A percentile compares a stretch with the other conserved stretches of the same genome.
These are phyloP conservation scores for Ochetophila trinervis DNA, from an alignment of 306 rosid species.

Conservation along the genomic window DNA sequence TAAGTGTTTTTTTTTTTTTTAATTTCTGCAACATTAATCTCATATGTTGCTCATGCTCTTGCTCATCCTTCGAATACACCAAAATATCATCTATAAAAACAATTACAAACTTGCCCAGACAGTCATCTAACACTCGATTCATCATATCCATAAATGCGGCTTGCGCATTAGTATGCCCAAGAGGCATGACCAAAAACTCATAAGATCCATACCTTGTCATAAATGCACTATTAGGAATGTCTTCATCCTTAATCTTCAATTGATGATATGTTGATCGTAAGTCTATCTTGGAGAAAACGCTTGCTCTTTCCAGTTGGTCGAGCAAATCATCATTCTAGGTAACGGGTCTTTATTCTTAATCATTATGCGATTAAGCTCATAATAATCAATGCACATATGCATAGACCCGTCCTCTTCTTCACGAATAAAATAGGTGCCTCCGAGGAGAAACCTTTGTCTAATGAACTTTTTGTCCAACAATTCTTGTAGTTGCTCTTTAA, in stretches of 20 bases:
- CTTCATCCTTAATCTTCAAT: not conserved
- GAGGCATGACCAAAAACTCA: not conserved
- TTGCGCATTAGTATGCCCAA: not conserved
- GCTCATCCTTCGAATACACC: not conserved
- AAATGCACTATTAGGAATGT: not conserved
- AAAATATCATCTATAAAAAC: not conserved
- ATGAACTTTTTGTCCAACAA: too few species aligned
- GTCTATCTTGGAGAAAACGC: not conserved
- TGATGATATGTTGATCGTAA: not conserved
- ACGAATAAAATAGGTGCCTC: not conserved
- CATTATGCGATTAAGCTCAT: not conserved
- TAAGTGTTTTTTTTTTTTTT: not conserved
- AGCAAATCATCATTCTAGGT: not conserved
- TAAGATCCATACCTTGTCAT: not conserved
- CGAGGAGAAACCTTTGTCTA: not conserved
- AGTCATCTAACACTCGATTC: not conserved
- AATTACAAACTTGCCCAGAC: not conserved
- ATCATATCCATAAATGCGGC: not conserved
- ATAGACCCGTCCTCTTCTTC: not conserved
- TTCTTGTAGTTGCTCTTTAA: too few species aligned
- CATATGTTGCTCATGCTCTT: not conserved
- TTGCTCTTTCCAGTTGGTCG: not conserved
- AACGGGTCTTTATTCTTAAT: not conserved
- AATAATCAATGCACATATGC: not conserved
- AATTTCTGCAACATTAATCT: not conserved